These are phyloP conservation scores for Coemansia sp. DNA, from an alignment of 192 early-diverging fungal species.

Conservation along the genomic window DNA sequence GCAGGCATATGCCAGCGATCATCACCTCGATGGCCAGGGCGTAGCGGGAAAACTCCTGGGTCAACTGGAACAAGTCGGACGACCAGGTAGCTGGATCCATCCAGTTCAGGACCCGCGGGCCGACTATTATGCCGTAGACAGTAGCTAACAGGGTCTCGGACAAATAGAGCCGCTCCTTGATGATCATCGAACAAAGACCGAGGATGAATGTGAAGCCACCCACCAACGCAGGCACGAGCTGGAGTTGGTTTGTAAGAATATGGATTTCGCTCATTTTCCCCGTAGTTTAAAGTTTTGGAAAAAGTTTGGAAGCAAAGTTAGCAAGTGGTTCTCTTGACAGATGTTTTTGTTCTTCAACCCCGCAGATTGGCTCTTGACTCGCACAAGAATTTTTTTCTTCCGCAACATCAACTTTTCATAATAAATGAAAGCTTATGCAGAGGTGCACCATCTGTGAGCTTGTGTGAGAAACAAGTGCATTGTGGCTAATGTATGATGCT, in stretches of 20 bases:
- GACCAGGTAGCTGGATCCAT: slow-evolving; percentile 66
- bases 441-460: too few relatives aligned
- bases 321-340: too few relatives aligned
- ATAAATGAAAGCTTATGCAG: too few relatives aligned
- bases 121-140: slow-evolving; percentile 81
- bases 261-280: slow-evolving; percentile 35
- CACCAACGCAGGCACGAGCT: slow-evolving; percentile 55
- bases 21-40: slow-evolving; percentile 84
- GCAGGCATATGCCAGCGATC: slow-evolving; percentile 79
- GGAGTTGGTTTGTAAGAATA: slow-evolving; percentile 27
- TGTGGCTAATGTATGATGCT: not conserved
- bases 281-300: too few relatives aligned
- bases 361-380: too few relatives aligned
- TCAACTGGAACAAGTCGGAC: slow-evolving; percentile 54
- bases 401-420: too few relatives aligned
- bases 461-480: too few relatives aligned
- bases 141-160: slow-evolving; percentile 82
- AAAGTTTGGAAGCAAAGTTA: too few relatives aligned
- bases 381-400: too few relatives aligned
- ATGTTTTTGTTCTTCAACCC: too few relatives aligned
- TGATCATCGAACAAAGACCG: slow-evolving; percentile 63
- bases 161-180: slow-evolving; percentile 69
- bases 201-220: slow-evolving; percentile 71
- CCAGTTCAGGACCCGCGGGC: slow-evolving; percentile 68
- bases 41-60: slow-evolving; percentile 71